These are phyloP conservation scores for Craterostigma plantagineum DNA, from an alignment of 257 asterid species.

Conservation along the genomic window DNA sequence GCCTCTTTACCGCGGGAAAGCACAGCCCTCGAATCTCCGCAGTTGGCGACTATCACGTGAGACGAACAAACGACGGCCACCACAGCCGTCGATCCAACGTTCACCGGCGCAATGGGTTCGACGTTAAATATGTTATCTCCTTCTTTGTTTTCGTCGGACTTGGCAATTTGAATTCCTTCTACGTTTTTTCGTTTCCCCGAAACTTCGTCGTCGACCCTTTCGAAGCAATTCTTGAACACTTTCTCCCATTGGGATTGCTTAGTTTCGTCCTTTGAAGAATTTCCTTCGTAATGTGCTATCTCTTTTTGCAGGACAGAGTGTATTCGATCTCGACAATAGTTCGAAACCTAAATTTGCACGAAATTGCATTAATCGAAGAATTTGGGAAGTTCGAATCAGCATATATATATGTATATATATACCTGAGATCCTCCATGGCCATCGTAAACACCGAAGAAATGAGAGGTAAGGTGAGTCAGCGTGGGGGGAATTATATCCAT, in stretches of 20 bases:
- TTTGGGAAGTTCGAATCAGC: neutral
- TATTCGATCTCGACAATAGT: constrained; percentile 57
- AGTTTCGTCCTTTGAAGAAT: constrained; percentile 21
- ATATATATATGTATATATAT: constrained; percentile 6
- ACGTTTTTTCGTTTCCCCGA: constrained; percentile 1
- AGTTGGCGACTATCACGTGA: constrained; percentile 1
- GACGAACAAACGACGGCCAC: neutral
- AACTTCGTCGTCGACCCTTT: constrained; percentile 62
- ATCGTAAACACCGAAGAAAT: constrained; percentile 76
- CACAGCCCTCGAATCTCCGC: constrained; percentile 5
- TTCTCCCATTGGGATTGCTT: constrained; percentile 62
- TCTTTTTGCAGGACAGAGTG: constrained; percentile 57
- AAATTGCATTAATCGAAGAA: too few relatives aligned
- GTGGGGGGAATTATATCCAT: constrained; percentile 28
- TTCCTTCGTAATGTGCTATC: constrained; percentile 18
- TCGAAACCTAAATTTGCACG: constrained; percentile 36
- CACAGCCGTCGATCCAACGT: constrained; percentile 3
- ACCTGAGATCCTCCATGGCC: constrained; percentile 97
- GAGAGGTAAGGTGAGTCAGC: constrained; percentile 58
- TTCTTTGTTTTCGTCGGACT: too few relatives aligned
- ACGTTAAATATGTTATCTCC: too few relatives aligned
- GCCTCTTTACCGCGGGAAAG: constrained; percentile 3
- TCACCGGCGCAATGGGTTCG: constrained; percentile 32
- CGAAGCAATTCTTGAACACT: constrained; percentile 47
- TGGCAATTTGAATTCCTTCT: too few relatives aligned